Evolutionary conservation across 2,329 filamentous ascomycete genomes (phyloP).

Genomic region (Xylariaceae sp.): DNA sequence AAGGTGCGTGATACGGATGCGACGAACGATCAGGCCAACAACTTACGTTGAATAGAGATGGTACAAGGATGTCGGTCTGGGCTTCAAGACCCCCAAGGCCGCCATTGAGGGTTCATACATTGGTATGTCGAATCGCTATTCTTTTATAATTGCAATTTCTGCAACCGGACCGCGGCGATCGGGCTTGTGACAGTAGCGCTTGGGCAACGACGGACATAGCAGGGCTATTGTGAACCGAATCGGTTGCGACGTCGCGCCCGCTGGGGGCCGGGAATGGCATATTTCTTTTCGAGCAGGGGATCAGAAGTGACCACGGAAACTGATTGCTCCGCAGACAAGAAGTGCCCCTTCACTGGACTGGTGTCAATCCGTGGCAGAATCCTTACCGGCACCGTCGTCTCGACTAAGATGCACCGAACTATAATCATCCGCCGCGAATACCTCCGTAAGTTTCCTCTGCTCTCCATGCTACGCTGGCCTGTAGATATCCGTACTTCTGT

Average conservation of each 20-base stretch:
- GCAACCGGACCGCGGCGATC: background rate
- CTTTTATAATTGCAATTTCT: background rate
- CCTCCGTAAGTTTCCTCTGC: constrained; percentile 56
- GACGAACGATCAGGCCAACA: constrained; percentile 5
- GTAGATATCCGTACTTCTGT: background rate
- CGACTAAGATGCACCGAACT: constrained; percentile 99
- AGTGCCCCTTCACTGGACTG: constrained; percentile 99
- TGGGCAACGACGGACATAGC: background rate
- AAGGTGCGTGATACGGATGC: constrained; percentile 59
- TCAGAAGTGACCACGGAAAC: background rate
- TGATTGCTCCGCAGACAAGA: constrained; percentile 72
- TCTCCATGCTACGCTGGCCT: background rate
- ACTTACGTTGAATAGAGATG: constrained; percentile 39
- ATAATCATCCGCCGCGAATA: constrained; percentile 99
- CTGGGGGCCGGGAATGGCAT: background rate
- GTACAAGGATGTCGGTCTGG: constrained; percentile 99
- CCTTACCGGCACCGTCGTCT: constrained; percentile 97
- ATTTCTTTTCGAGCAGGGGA: background rate
- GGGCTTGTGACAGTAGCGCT: background rate
- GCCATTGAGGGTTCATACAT: constrained; percentile 99
- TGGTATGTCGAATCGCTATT: constrained; percentile 59
- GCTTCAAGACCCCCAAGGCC: constrained; percentile 96
- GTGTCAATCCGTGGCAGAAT: constrained; percentile 99
- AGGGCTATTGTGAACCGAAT: background rate
- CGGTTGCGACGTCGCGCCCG: background rate